Conservation (phyloP, 2,329 filamentous ascomycete species). For the Dothistroma septosporum region DNA sequence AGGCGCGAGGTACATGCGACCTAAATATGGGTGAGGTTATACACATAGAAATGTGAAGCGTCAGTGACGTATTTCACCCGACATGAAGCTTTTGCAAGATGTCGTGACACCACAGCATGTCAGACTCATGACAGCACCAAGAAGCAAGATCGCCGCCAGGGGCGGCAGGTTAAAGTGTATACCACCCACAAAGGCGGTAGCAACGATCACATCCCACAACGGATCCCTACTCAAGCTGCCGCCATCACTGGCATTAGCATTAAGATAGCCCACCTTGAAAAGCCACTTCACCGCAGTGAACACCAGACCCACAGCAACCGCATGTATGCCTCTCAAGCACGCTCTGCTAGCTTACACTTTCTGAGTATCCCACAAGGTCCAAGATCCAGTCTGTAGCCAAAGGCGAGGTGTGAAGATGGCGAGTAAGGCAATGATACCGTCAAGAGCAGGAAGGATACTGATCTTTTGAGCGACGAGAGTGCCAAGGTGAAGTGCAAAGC, state of each 20-base stretch:
- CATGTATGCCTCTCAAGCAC: constrained; percentile 40
- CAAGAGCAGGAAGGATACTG: constrained; percentile 29
- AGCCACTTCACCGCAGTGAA: constrained; percentile 45
- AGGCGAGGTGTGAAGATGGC: constrained; percentile 43
- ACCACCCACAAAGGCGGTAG: constrained; percentile 39
- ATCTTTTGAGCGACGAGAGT: constrained; percentile 36
- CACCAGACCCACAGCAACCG: constrained; percentile 42
- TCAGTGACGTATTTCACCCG: neutral
- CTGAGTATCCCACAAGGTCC: constrained; percentile 40
- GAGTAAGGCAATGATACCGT: constrained; percentile 38
- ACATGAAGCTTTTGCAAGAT: neutral
- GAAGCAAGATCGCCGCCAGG: constrained; percentile 38
- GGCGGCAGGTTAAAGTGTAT: constrained; percentile 40
- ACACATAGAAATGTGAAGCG: too few relatives aligned
- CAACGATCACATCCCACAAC: constrained; percentile 46
- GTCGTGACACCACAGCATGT: constrained; percentile 37
- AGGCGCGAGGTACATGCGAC: too few relatives aligned
- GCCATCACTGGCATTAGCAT: constrained; percentile 35
- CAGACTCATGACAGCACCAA: constrained; percentile 39
- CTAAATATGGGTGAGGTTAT: too few relatives aligned
- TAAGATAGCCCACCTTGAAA: constrained; percentile 44
- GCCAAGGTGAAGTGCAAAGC: constrained; percentile 46
- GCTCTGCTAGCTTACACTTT: constrained; percentile 35
- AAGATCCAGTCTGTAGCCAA: constrained; percentile 35
- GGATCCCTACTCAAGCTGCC: constrained; percentile 39